phyloP scores from a whole-genome alignment of 1,284 basidiomycete genomes.

The Coniferiporia weirii region DNA sequence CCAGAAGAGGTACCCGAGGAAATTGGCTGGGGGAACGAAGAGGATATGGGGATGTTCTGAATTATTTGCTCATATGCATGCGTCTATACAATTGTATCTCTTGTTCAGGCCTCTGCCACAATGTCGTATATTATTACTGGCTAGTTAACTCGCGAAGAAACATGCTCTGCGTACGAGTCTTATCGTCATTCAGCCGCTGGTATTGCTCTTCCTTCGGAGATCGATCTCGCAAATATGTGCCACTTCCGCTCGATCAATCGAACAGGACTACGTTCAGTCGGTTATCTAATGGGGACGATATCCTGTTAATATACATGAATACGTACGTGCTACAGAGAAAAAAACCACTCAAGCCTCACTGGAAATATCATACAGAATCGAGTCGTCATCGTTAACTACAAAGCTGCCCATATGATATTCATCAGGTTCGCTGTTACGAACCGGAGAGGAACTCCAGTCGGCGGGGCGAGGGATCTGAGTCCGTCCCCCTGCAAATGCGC shows the following conservation, averaged over 20 bases:
- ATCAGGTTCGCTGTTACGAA: slow-evolving; percentile 38
- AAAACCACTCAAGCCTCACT: slow-evolving; percentile 21
- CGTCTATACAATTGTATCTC: slow-evolving; percentile 12
- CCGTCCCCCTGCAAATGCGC: slow-evolving; percentile 30
- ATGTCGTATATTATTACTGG: slow-evolving; percentile 11
- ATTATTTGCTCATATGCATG: not conserved
- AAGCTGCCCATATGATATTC: slow-evolving; percentile 71
- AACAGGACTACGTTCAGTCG: too few relatives aligned
- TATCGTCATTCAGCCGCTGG: too few relatives aligned
- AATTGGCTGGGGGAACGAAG: slow-evolving; percentile 28
- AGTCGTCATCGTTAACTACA: slow-evolving; percentile 67
- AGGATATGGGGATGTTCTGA: slow-evolving; percentile 27
- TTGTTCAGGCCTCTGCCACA: slow-evolving; percentile 1
- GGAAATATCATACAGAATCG: slow-evolving; percentile 34
- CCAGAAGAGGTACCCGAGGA: slow-evolving; percentile 39
- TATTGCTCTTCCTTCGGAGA: too few relatives aligned
- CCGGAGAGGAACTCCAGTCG: slow-evolving; percentile 56
- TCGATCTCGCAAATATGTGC: too few relatives aligned
- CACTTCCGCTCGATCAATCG: too few relatives aligned
- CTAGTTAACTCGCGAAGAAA: not conserved
- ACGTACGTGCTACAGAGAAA: too few relatives aligned
- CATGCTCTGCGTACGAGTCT: too few relatives aligned
- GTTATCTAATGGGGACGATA: too few relatives aligned
- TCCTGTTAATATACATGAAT: too few relatives aligned
- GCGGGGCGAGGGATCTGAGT: slow-evolving; percentile 22